Evolutionary conservation across 2,329 filamentous ascomycete genomes (phyloP).

Genomic region (Setomelanomma holmii): DNA sequence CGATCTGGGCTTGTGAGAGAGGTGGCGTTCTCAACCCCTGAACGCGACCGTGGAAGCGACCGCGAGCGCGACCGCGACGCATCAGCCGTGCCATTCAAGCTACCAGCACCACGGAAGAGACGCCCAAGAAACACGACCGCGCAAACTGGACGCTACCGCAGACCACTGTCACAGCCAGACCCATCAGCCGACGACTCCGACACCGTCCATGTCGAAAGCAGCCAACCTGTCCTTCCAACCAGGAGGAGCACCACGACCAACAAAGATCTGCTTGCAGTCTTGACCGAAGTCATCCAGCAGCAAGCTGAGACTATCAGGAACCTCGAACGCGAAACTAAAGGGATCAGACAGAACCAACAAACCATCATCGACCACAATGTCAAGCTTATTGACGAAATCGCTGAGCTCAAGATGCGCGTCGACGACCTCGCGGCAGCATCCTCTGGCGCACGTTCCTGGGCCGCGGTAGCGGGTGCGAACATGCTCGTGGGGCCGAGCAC

Average conservation of each 20-base stretch:
- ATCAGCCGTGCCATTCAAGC: too few species aligned
- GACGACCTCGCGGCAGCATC: slow-evolving; percentile 9
- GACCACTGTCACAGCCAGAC: slow-evolving; percentile 5
- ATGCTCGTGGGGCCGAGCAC: slow-evolving; percentile 3
- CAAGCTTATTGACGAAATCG: slow-evolving; percentile 9
- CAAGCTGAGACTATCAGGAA: slow-evolving; percentile 8
- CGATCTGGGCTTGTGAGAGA: too few species aligned
- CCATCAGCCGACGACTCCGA: slow-evolving; percentile 8
- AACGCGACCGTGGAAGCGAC: too few species aligned
- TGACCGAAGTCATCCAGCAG: slow-evolving; percentile 10
- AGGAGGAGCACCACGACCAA: slow-evolving; percentile 10
- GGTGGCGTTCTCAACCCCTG: too few species aligned
- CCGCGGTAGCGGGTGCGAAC: slow-evolving; percentile 6
- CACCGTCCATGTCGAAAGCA: slow-evolving; percentile 7
- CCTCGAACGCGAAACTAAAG: slow-evolving; percentile 9
- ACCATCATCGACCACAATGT: slow-evolving; percentile 8
- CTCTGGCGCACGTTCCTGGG: slow-evolving; percentile 8
- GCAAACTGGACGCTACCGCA: slow-evolving; percentile 8
- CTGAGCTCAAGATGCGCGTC: slow-evolving; percentile 11
- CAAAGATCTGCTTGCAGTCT: slow-evolving; percentile 8
- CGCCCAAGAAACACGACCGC: slow-evolving; percentile 4
- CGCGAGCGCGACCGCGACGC: too few species aligned
- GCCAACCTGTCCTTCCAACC: slow-evolving; percentile 3
- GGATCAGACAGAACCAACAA: slow-evolving; percentile 10
- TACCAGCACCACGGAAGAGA: slow-evolving; percentile 6